A percentile compares a stretch with the other conserved stretches of the same genome.
phyloP scores from a whole-genome alignment of 164 flowering plant genomes.

The Macadamia tetraphylla region DNA sequence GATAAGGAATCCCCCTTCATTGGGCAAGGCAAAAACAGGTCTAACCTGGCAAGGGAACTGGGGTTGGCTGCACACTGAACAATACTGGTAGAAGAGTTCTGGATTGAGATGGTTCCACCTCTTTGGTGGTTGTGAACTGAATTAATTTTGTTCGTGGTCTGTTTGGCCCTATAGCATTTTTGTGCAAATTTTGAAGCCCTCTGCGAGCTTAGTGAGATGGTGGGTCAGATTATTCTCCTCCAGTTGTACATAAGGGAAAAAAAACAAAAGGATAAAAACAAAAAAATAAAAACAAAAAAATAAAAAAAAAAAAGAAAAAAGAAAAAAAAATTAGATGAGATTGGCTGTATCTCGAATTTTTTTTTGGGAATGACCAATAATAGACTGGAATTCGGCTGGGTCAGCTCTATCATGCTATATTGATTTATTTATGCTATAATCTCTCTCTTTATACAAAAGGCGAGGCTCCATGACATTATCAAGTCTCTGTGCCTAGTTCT shows the following conservation, averaged over 20 bases:
- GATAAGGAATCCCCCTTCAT: conserved; percentile 10
- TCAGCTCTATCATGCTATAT: conserved; percentile 5
- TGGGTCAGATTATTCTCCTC: conserved; percentile 10
- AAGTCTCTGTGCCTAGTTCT: too few species aligned
- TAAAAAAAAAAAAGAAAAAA: not conserved
- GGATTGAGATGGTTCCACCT: not conserved
- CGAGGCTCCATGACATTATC: too few species aligned
- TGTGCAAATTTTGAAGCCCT: conserved; percentile 28
- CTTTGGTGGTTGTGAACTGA: conserved; percentile 1
- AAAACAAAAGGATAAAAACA: not conserved
- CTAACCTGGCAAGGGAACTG: conserved; percentile 18
- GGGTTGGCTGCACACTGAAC: conserved; percentile 12
- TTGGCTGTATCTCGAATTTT: conserved; percentile 15
- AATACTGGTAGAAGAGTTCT: not conserved
- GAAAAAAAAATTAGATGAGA: not conserved
- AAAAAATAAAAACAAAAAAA: not conserved
- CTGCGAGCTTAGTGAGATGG: conserved; percentile 10
- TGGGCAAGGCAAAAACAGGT: conserved; percentile 17
- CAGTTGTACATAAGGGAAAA: conserved; percentile 18
- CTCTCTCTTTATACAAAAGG: too few species aligned
- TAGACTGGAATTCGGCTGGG: conserved; percentile 12
- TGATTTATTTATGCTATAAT: not conserved
- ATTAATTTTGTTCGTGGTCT: conserved; percentile 8
- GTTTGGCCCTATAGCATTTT: conserved; percentile 15
- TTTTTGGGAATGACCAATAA: conserved; percentile 23